These are phyloP conservation scores for Drechslerella stenobrocha DNA, from an alignment of 2,329 filamentous ascomycete genomes.

Conservation along the genomic window DNA sequence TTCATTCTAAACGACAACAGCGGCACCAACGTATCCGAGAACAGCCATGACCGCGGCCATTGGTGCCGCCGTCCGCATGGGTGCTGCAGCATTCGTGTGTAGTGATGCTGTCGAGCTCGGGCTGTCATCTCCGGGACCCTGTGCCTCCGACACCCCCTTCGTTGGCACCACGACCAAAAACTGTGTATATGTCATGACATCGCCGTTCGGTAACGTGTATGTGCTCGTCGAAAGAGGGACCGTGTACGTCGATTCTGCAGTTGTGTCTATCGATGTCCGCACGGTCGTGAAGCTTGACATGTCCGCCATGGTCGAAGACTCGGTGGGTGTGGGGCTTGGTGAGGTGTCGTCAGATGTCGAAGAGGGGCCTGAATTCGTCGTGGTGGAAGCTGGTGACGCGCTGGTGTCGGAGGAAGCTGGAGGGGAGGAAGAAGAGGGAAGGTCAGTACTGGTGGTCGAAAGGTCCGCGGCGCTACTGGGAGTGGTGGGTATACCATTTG, in stretches of 20 bases:
- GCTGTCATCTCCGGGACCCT: constrained; percentile 14
- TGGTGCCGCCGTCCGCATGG: constrained; percentile 13
- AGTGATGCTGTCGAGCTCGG: constrained; percentile 28
- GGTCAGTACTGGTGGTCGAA: constrained; percentile 18
- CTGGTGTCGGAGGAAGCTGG: neutral
- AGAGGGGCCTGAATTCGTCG: neutral
- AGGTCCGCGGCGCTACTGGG: constrained; percentile 12
- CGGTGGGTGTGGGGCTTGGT: neutral
- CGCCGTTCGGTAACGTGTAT: constrained; percentile 29
- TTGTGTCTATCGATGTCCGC: constrained; percentile 25
- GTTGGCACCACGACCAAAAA: constrained; percentile 39
- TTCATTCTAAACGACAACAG: constrained; percentile 14
- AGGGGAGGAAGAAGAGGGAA: neutral
- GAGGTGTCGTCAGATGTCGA: constrained; percentile 15
- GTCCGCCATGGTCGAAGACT: neutral
- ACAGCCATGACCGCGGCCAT: constrained; percentile 27
- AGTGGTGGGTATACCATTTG: constrained; percentile 30
- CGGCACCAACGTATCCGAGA: constrained; percentile 28
- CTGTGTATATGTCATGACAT: constrained; percentile 27
- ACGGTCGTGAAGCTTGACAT: constrained; percentile 8
- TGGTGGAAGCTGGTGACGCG: neutral
- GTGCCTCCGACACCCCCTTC: constrained; percentile 5
- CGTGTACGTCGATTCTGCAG: constrained; percentile 33
- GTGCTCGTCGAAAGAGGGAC: constrained; percentile 34
- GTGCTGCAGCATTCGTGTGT: constrained; percentile 26